Percentiles rank a stretch among this genome's conserved stretches.
phyloP scores from a whole-genome alignment of 192 early-diverging fungal genomes.

The Backusella mclennaniae region DNA sequence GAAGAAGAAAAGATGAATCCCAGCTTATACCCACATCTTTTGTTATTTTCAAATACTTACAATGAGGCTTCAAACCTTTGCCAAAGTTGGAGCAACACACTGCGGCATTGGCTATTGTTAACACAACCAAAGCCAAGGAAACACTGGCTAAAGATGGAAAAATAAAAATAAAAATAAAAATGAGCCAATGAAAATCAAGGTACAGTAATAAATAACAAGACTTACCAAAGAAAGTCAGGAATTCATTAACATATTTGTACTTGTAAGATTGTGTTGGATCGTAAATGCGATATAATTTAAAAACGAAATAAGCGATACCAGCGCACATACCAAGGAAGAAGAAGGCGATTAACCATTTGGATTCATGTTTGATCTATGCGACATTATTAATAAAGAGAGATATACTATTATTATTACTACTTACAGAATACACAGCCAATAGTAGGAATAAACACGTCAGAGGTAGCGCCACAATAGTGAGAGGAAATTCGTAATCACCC shows the following conservation, averaged over 20 bases:
- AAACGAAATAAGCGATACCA: constrained; percentile 66
- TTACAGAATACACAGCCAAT: constrained; percentile 63
- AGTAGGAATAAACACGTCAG: constrained; percentile 58
- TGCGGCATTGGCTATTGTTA: constrained; percentile 52
- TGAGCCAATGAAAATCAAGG: background rate
- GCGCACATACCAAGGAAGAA: constrained; percentile 60
- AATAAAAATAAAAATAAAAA: background rate
- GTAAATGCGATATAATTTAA: constrained; percentile 66
- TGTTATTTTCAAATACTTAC: constrained; percentile 32
- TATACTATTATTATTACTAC: background rate
- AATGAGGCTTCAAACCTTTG: constrained; percentile 55
- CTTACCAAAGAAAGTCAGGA: constrained; percentile 74
- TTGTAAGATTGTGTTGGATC: constrained; percentile 33
- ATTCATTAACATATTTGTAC: constrained; percentile 52
- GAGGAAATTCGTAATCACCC: constrained; percentile 47
- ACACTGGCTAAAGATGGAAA: constrained; percentile 28
- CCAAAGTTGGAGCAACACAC: constrained; percentile 64
- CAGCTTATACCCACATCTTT: background rate
- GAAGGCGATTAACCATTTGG: constrained; percentile 52
- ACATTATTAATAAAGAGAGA: background rate
- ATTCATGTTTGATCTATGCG: constrained; percentile 60
- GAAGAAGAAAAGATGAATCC: background rate
- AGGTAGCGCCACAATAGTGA: constrained; percentile 57
- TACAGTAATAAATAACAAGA: constrained; percentile 1
- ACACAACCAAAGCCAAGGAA: constrained; percentile 41